Percentiles rank a stretch among this genome's conserved stretches.
Evolutionary conservation across 2,329 filamentous ascomycete genomes (phyloP).

Genomic region (Meredithiella fracta): DNA sequence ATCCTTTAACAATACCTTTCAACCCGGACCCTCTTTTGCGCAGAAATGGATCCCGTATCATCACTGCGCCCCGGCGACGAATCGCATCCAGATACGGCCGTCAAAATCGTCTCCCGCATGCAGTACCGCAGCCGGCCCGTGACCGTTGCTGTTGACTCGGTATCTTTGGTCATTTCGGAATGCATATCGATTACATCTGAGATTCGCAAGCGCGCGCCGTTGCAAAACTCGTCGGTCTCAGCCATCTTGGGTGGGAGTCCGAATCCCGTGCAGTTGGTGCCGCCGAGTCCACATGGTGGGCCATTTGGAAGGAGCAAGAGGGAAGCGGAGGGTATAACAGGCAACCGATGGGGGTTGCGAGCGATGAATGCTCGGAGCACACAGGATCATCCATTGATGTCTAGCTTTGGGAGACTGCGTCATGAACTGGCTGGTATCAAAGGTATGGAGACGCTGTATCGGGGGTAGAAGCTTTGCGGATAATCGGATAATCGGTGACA

Average conservation of each 20-base stretch:
- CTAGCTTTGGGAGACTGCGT: slow-evolving; percentile 77
- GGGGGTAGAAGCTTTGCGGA: too few species aligned
- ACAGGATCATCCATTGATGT: slow-evolving; percentile 93
- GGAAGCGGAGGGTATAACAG: slow-evolving; percentile 40
- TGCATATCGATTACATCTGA: slow-evolving; percentile 96
- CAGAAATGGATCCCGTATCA: slow-evolving; percentile 5
- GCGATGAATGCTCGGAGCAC: slow-evolving; percentile 95
- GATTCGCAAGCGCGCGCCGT: slow-evolving; percentile 93
- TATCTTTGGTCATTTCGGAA: slow-evolving; percentile 91
- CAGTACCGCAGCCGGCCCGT: slow-evolving; percentile 46
- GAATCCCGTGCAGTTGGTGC: slow-evolving; percentile 38
- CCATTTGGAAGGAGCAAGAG: slow-evolving; percentile 20
- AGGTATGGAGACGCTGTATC: slow-evolving; percentile 34
- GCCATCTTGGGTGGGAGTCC: slow-evolving; percentile 75
- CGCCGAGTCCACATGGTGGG: slow-evolving; percentile 23
- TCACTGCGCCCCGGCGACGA: slow-evolving; percentile 8
- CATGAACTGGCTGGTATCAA: slow-evolving; percentile 75
- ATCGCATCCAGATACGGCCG: slow-evolving; percentile 5
- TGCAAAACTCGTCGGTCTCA: slow-evolving; percentile 88
- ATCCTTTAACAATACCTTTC: background rate
- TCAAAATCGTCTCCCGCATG: slow-evolving; percentile 28
- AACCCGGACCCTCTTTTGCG: background rate
- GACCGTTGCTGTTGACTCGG: slow-evolving; percentile 73
- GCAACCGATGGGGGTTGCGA: slow-evolving; percentile 79
- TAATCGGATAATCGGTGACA: too few species aligned